Evolutionary conservation across 1,284 basidiomycete genomes (phyloP).

Genomic region (Ceratobasidium sp.): DNA sequence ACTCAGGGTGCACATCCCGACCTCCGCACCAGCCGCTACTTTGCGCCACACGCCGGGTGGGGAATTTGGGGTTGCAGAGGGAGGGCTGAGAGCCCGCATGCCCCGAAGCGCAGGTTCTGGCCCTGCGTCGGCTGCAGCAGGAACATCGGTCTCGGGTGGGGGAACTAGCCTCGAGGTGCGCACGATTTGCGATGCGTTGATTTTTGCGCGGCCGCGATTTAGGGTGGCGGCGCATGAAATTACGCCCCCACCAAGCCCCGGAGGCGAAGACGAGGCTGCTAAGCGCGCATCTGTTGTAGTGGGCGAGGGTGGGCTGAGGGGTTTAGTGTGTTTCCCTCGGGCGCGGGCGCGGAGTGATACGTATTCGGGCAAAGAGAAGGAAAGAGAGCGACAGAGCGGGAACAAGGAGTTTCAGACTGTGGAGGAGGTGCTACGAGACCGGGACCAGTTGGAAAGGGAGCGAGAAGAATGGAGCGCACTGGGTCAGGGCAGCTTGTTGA

Average conservation of each 20-base stretch:
- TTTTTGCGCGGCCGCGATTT: slow-evolving; percentile 35
- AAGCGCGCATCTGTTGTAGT: slow-evolving; percentile 27
- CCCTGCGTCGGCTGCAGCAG: neutral
- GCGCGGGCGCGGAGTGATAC: neutral
- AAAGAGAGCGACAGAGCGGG: neutral
- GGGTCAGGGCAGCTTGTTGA: slow-evolving; percentile 34
- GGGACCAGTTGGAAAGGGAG: slow-evolving; percentile 29
- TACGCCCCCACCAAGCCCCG: slow-evolving; percentile 18
- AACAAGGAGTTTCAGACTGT: slow-evolving; percentile 28
- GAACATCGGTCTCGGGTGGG: neutral
- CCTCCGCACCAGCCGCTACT: neutral
- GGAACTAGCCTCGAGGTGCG: slow-evolving; percentile 18
- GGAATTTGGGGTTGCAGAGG: neutral
- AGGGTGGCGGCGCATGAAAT: slow-evolving; percentile 31
- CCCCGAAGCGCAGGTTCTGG: slow-evolving; percentile 10
- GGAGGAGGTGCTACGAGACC: slow-evolving; percentile 32
- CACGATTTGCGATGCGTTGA: slow-evolving; percentile 36
- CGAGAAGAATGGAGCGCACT: slow-evolving; percentile 37
- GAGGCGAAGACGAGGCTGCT: slow-evolving; percentile 3
- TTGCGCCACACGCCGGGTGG: neutral
- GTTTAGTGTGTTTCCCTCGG: slow-evolving; percentile 29
- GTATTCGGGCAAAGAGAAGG: slow-evolving; percentile 3
- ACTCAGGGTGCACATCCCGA: slow-evolving; percentile 24
- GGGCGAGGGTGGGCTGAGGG: slow-evolving; percentile 22
- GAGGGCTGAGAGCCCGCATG: neutral